Evolutionary conservation across 2,329 filamentous ascomycete species (phyloP), one percentile per base, ranked within the genome.

Genomic region (Botrytis fabae): DNA sequence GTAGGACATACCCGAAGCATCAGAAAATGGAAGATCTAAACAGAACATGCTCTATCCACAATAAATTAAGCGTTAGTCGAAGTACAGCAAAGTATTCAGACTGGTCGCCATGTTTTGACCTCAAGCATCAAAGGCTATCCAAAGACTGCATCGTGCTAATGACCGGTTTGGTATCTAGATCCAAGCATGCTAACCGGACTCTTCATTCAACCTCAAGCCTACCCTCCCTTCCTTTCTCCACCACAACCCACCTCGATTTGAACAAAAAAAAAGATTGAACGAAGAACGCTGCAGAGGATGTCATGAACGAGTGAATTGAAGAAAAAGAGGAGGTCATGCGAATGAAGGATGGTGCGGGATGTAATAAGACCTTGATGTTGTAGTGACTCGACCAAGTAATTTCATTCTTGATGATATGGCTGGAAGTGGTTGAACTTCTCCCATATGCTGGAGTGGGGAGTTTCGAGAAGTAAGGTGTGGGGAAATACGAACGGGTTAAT

Each of bases 281-380:
- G 61, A 28, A 68, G 60, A 57, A 66, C 16, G 62, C 66, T 7
- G 38, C 51, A 16, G 35, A 10, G 42, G 25, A 68, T 38, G 46
- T 6, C 1, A 72, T 68, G 70, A 72, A 44, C 22, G 46, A 46
- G 46, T 22, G 40, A 6, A 68, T 72, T 16, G 46, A 10, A 40
- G 22, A 38, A 10, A 44, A 66, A 38, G 61, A 72, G 62, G 70
- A 72, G 8, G 25, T 68, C 4, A 66, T 42, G 61, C 22, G 28
- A 35, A 9, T 72, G 61, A 72, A 72, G 62, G 28, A 22, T 10
- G 48, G 48, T 10, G 48, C 25, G 48, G 20, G 57, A 38, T 25
- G 32, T 4, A 14, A 38, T 9, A 22, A 14, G 18, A 14, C 3
- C 38, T 10, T 10, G 25, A 42, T 42, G 25, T 16, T 62, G 60